Evolutionary conservation across 1,284 basidiomycete species (phyloP).

Genomic region (Ustilago vetiveriae): DNA sequence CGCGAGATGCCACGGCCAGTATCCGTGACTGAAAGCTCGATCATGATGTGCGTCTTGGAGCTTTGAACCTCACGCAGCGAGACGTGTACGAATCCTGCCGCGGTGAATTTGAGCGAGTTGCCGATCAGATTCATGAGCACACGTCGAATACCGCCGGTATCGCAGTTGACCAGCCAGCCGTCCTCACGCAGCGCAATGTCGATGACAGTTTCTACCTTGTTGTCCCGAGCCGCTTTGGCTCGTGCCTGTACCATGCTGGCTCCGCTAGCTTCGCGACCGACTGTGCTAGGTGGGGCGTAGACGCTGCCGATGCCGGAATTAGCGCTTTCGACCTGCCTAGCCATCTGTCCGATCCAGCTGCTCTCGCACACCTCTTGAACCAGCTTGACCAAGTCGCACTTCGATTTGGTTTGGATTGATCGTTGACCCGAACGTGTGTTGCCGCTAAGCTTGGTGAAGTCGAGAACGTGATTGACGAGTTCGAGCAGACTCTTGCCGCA

Average conservation of each 20-base stretch:
- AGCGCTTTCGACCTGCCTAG: slow-evolving; percentile 72
- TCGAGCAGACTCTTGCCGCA: slow-evolving; percentile 70
- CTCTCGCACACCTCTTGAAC: slow-evolving; percentile 96
- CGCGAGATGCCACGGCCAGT: slow-evolving; percentile 77
- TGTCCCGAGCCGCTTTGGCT: slow-evolving; percentile 34
- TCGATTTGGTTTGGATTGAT: slow-evolving; percentile 29
- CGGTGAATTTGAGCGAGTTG: slow-evolving; percentile 91
- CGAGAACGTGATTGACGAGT: slow-evolving; percentile 90
- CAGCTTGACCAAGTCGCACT: slow-evolving; percentile 79
- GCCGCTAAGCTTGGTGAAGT: slow-evolving; percentile 93
- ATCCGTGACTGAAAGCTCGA: slow-evolving; percentile 87
- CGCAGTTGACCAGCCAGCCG: slow-evolving; percentile 88
- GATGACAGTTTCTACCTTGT: slow-evolving; percentile 82
- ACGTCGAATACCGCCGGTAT: slow-evolving; percentile 89
- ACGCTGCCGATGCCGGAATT: slow-evolving; percentile 82
- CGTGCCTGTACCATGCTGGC: slow-evolving; percentile 27
- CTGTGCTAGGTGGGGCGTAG: slow-evolving; percentile 85
- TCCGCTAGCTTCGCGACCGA: background rate
- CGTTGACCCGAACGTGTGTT: slow-evolving; percentile 68
- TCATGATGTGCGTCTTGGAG: slow-evolving; percentile 74
- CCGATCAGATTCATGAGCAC: slow-evolving; percentile 93
- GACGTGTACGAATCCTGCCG: slow-evolving; percentile 86
- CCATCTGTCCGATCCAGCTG: slow-evolving; percentile 91
- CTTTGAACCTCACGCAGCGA: slow-evolving; percentile 77
- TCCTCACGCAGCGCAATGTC: slow-evolving; percentile 80